Base-by-base conservation (phyloP, 2,329 filamentous ascomycete species). In the Microcyclosporella mali region DNA sequence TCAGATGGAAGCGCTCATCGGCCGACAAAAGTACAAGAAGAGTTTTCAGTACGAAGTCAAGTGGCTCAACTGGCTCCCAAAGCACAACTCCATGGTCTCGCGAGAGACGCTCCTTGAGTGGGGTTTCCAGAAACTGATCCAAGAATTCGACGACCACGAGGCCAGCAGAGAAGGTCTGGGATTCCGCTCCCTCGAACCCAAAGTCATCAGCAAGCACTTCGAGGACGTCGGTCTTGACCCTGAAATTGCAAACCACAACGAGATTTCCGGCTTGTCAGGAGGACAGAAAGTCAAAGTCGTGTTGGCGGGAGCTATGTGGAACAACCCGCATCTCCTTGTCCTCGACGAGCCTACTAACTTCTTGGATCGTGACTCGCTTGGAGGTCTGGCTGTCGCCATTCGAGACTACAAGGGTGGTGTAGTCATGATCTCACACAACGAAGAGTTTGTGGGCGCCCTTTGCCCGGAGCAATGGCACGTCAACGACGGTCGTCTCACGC, bases 201-300 rank as follows among this genome's bases (percentile, higher is more conserved):
- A 89, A 59, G 80, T 94, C 61, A 97, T 98, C 68, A 85, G 86
- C 46, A 94, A 97, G 78, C 92, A 98, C 71, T 98, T 98, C 60
- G 89, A 97, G 59, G 92, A 98, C 60, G 78, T 97, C 28, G 92
- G 92, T 46, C 79, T 98, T 38, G 92, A 97, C 65, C 89, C 90
- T 0, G 92, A 98, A 61, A 97, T 98, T 58, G 92, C 92, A 60
- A 95, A 95, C 71, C 92, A 98, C 79, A 97, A 95, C 67, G 85
- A 95, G 69, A 98, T 98, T 58, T 88, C 86, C 50, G 92, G 89
- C 59, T 77, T 98, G 10, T 95, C 89, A 8, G 92, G 92, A 69
- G 92, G 92, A 11, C 92, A 98, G 66, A 97, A 97, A 70, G 92
- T 98, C 71, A 98, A 98, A 78, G 92, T 98, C 36, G 92, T 98